Conservation (phyloP, 2,329 filamentous ascomycete genomes). For the Beauveria sp. region DNA sequence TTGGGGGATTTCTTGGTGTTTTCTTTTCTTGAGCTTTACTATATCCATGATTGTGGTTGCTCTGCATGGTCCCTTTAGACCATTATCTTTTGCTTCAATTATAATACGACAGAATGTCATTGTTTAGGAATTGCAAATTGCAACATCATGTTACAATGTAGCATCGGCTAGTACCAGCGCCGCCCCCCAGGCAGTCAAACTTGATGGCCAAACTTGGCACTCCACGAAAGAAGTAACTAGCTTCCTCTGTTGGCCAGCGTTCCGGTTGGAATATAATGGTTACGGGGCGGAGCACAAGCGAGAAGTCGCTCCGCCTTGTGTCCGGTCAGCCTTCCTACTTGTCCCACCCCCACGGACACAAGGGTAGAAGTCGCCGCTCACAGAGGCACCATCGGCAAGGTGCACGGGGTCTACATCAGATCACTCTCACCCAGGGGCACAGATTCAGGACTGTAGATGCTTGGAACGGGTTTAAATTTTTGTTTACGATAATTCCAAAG, state of each 20-base stretch:
- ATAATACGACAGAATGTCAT: neutral
- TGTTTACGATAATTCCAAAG: neutral
- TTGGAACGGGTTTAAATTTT: neutral
- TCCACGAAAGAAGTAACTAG: too few relatives aligned
- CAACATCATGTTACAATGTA: too few relatives aligned
- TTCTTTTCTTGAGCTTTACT: neutral
- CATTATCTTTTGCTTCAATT: neutral
- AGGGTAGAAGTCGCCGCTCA: constrained; percentile 58
- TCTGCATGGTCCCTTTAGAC: neutral
- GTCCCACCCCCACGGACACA: too few relatives aligned
- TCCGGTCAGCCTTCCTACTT: too few relatives aligned
- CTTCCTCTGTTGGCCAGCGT: too few relatives aligned
- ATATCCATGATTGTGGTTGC: neutral
- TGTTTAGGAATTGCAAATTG: neutral
- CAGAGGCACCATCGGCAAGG: constrained; percentile 33
- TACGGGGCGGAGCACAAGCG: too few relatives aligned
- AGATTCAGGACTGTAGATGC: neutral
- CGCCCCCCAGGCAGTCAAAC: too few relatives aligned
- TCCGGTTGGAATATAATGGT: too few relatives aligned
- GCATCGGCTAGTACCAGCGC: too few relatives aligned
- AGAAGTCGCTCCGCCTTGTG: too few relatives aligned
- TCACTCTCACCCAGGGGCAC: neutral
- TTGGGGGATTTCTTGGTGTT: neutral
- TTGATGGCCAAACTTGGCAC: too few relatives aligned
- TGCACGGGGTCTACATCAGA: constrained; percentile 30